Percentiles rank a stretch among this genome's conserved stretches.
These are phyloP conservation scores for Huntiella savannae DNA, from an alignment of 2,329 filamentous ascomycete genomes.

Conservation along the genomic window DNA sequence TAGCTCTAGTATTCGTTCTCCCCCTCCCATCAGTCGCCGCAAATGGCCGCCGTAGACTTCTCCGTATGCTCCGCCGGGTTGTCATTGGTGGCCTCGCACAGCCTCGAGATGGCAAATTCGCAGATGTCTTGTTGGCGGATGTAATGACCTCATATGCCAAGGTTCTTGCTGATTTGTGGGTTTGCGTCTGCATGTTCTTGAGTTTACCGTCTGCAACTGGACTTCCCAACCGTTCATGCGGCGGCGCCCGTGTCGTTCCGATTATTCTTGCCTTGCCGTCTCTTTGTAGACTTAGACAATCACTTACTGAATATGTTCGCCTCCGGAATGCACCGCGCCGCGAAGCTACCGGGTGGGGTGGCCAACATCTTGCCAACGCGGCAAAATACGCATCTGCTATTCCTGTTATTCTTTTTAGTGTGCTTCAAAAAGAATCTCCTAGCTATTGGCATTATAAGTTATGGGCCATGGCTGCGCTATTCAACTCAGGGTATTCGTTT, in stretches of 20 bases:
- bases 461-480: slow-evolving; percentile 53
- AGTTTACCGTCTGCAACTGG: slow-evolving; percentile 54
- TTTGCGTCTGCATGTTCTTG: slow-evolving; percentile 78
- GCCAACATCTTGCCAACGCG: slow-evolving; percentile 82
- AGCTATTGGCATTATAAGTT: slow-evolving; percentile 27
- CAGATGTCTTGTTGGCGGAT: slow-evolving; percentile 74
- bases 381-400: slow-evolving; percentile 89
- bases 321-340: slow-evolving; percentile 39
- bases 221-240: slow-evolving; percentile 63
- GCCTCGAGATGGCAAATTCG: slow-evolving; percentile 77
- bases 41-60: slow-evolving; percentile 54
- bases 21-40: slow-evolving; percentile 51
- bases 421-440: slow-evolving; percentile 44
- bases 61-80: slow-evolving; percentile 58
- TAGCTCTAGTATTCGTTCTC: slow-evolving; percentile 51
- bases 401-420: slow-evolving; percentile 67
- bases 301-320: slow-evolving; percentile 68
- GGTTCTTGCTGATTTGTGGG: slow-evolving; percentile 74
- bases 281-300: slow-evolving; percentile 76
- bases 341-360: slow-evolving; percentile 49
- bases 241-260: slow-evolving; percentile 61
- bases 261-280: slow-evolving; percentile 69
- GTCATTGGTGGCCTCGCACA: slow-evolving; percentile 73
- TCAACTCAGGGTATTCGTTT: slow-evolving; percentile 90
- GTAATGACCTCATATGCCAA: slow-evolving; percentile 89